A percentile compares a stretch with the other conserved stretches of the same genome.
These are phyloP conservation scores for Leucaena leucocephala DNA, from an alignment of 306 rosid genomes.

Conservation along the genomic window DNA sequence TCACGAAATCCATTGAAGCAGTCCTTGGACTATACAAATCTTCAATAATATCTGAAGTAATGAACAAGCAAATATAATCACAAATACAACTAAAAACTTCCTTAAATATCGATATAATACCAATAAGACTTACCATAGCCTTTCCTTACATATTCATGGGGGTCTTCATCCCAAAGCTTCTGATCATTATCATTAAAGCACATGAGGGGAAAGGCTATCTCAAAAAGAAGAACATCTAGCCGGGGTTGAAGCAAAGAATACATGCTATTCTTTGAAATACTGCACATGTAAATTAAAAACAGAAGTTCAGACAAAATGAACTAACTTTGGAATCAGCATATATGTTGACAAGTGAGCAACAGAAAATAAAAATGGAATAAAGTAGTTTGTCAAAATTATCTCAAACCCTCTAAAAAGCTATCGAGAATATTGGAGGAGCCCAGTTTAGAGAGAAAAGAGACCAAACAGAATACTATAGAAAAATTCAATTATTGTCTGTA, in stretches of 20 bases:
- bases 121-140: conserved; percentile 78
- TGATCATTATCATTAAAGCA: conserved; percentile 92
- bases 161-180: conserved; percentile 97
- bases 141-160: conserved; percentile 97
- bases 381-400: conserved; percentile 5
- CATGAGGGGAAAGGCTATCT: conserved; percentile 94
- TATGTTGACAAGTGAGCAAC: not conserved
- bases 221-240: conserved; percentile 85
- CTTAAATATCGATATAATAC: conserved; percentile 14
- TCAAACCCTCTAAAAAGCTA: not conserved
- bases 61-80: conserved; percentile 37
- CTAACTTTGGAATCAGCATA: conserved; percentile 19
- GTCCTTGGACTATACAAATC: conserved; percentile 97
- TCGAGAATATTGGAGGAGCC: not conserved
- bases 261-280: conserved; percentile 86
- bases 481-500: not conserved
- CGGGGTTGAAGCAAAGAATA: conserved; percentile 84
- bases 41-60: conserved; percentile 81
- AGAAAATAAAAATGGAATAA: conserved; percentile 6
- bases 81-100: conserved; percentile 4
- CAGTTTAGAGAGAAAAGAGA: not conserved
- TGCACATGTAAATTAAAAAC: conserved; percentile 41
- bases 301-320: conserved; percentile 9
- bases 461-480: not conserved
- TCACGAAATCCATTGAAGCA: conserved; percentile 96